Conservation (phyloP, 805 yeast species). For the Metschnikowia chrysomelidarum region DNA sequence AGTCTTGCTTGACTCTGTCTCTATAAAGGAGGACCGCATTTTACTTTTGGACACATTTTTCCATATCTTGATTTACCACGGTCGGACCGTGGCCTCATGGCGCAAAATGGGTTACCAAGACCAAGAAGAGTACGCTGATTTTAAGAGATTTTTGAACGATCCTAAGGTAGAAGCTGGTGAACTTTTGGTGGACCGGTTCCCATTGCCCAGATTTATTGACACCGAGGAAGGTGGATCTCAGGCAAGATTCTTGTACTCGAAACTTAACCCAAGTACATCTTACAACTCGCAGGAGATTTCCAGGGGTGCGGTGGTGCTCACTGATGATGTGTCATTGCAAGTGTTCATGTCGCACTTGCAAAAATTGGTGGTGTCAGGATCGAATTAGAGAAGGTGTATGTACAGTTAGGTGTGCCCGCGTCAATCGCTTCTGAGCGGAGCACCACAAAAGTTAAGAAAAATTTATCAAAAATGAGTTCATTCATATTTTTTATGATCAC, state of each 20-base stretch:
- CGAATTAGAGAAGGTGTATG: constrained; percentile 22
- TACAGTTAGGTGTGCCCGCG: neutral
- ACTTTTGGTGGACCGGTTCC: constrained; percentile 89
- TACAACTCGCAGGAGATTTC: constrained; percentile 59
- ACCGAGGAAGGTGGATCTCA: constrained; percentile 99
- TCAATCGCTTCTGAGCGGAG: neutral
- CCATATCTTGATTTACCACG: constrained; percentile 94
- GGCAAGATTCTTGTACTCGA: constrained; percentile 93
- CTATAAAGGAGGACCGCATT: constrained; percentile 85
- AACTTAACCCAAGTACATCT: constrained; percentile 90
- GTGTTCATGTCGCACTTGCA: constrained; percentile 94
- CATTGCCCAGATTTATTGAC: constrained; percentile 94
- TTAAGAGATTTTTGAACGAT: constrained; percentile 79
- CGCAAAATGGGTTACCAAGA: constrained; percentile 93
- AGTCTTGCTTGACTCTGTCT: constrained; percentile 88
- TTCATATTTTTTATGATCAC: too few relatives aligned
- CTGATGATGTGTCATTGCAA: constrained; percentile 94
- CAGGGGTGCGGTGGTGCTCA: constrained; percentile 76
- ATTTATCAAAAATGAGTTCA: neutral
- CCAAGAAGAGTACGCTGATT: constrained; percentile 83
- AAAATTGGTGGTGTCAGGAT: constrained; percentile 71
- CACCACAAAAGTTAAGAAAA: neutral
- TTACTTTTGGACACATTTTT: constrained; percentile 91
- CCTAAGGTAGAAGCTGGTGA: constrained; percentile 93
- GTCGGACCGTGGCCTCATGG: constrained; percentile 94